Evolutionary conservation across 1,284 basidiomycete species (phyloP).

Genomic region (Blastosporella zonata): DNA sequence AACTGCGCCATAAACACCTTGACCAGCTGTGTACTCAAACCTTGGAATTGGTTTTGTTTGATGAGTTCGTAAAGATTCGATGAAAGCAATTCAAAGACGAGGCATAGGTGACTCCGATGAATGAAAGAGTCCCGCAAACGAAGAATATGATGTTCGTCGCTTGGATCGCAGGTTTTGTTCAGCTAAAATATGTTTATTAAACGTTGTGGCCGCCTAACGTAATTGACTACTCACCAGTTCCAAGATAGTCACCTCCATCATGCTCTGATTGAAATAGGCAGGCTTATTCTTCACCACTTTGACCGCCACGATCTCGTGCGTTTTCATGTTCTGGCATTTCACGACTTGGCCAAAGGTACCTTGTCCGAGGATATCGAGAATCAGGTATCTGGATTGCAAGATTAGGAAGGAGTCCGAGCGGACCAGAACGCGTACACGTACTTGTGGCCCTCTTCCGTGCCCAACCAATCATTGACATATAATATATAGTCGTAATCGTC

Average conservation of each 20-base stretch:
- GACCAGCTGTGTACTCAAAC: conserved; percentile 93
- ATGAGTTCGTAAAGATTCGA: conserved; percentile 99
- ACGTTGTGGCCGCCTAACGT: conserved; percentile 30
- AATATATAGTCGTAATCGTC: conserved; percentile 97
- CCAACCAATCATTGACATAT: conserved; percentile 95
- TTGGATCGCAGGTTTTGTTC: conserved; percentile 89
- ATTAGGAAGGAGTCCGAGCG: conserved; percentile 14
- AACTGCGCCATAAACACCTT: conserved; percentile 98
- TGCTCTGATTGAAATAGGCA: conserved; percentile 98
- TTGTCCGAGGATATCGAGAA: conserved; percentile 96
- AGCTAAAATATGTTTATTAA: conserved; percentile 49
- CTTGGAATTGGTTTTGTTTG: conserved; percentile 99
- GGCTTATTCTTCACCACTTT: conserved; percentile 99
- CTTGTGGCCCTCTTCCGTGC: conserved; percentile 89
- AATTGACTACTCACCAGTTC: conserved; percentile 66
- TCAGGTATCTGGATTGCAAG: conserved; percentile 75
- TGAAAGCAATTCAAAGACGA: conserved; percentile 96
- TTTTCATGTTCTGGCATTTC: conserved; percentile 99
- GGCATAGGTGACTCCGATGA: conserved; percentile 93
- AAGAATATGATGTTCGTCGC: conserved; percentile 96
- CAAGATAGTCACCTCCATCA: conserved; percentile 99
- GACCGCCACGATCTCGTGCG: conserved; percentile 96
- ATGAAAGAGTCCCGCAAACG: conserved; percentile 96
- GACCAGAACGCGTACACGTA: conserved; percentile 38
- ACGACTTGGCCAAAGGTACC: conserved; percentile 99